phyloP scores from a whole-genome alignment of 2,329 filamentous ascomycete genomes.

The Ampelomyces quisqualis region DNA sequence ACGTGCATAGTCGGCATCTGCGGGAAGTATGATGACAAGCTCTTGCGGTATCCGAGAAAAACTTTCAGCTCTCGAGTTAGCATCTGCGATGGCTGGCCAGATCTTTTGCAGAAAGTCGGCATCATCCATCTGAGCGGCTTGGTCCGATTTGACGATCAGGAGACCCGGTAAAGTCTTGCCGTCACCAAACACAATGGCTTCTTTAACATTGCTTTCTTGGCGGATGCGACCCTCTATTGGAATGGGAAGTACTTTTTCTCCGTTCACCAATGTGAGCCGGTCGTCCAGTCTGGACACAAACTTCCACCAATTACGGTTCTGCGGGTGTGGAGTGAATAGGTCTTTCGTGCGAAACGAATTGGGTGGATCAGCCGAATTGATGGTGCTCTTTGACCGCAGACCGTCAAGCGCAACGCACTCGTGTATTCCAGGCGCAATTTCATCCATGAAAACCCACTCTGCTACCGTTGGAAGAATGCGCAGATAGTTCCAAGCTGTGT shows the following conservation, averaged over 20 bases:
- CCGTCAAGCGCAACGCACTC: conserved; percentile 44
- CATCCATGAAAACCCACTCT: conserved; percentile 47
- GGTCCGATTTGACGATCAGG: conserved; percentile 55
- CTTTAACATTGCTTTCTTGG: conserved; percentile 55
- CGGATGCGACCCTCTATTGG: conserved; percentile 57
- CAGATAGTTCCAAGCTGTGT: conserved; percentile 64
- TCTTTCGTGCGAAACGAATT: conserved; percentile 40
- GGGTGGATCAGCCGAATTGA: conserved; percentile 22
- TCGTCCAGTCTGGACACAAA: conserved; percentile 52
- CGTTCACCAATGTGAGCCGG: conserved; percentile 51
- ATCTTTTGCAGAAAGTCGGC: conserved; percentile 52
- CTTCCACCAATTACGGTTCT: conserved; percentile 48
- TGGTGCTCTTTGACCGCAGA: conserved; percentile 39
- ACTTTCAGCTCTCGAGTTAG: conserved; percentile 52
- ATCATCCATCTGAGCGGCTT: conserved; percentile 43
- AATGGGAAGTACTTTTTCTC: conserved; percentile 53
- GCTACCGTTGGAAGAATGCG: conserved; percentile 45
- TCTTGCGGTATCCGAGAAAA: conserved; percentile 58
- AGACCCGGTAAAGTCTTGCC: conserved; percentile 56
- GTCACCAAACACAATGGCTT: conserved; percentile 60
- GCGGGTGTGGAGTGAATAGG: conserved; percentile 50
- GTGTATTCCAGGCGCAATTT: conserved; percentile 42
- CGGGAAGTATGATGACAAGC: conserved; percentile 53
- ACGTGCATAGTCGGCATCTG: conserved; percentile 50
- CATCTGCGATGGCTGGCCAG: conserved; percentile 53